These are phyloP conservation scores for Dryas octopetala DNA, from an alignment of 306 rosid genomes.

Conservation along the genomic window DNA sequence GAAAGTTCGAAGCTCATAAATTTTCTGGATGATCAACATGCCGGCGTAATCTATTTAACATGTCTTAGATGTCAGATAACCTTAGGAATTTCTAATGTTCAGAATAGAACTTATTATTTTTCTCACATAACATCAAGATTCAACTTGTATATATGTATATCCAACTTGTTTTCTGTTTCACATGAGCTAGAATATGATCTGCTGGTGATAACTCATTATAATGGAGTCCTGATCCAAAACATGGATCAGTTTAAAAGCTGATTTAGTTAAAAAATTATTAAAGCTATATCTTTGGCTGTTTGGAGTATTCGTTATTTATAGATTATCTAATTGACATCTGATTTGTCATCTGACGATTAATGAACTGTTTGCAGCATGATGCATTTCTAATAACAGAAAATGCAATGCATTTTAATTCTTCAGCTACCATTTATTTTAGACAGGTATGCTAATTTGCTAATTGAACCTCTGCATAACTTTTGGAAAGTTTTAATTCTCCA, in stretches of 20 bases:
- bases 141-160: background rate
- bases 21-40: background rate
- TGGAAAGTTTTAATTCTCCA: background rate
- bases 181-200: no score
- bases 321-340: background rate
- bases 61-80: background rate
- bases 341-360: constrained; percentile 27
- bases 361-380: constrained; percentile 55
- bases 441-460: constrained; percentile 47
- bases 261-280: background rate
- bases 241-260: background rate
- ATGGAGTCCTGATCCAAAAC: background rate
- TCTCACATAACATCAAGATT: background rate
- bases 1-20: background rate
- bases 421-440: constrained; percentile 58
- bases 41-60: background rate
- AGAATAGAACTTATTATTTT: background rate
- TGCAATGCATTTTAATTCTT: constrained; percentile 71
- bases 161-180: background rate
- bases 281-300: background rate
- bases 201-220: no score
- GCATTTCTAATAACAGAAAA: constrained; percentile 55
- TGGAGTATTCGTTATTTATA: background rate
- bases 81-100: no score
- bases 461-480: constrained; percentile 1